Conservation (phyloP, 768 basidiomycete species). For the Lactarius akahatsu region DNA sequence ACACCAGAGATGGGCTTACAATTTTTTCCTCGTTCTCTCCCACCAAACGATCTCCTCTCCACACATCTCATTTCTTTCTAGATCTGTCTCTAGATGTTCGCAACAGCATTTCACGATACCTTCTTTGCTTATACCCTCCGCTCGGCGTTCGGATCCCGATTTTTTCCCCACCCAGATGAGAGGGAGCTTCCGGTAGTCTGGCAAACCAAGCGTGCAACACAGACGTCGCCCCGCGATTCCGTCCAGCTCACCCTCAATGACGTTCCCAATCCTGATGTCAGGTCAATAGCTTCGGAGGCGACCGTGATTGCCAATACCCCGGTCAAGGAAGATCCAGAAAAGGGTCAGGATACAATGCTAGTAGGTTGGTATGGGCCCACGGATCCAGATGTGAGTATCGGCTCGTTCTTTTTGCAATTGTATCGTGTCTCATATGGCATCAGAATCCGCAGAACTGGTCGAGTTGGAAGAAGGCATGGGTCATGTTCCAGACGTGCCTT, state of each 20-base stretch:
- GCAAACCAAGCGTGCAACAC: constrained; percentile 17
- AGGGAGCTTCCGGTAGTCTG: constrained; percentile 24
- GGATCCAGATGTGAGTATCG: constrained; percentile 26
- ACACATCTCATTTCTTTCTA: too few relatives aligned
- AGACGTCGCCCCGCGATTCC: constrained; percentile 12
- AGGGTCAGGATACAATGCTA: constrained; percentile 28
- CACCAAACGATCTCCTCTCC: background rate
- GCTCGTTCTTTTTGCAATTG: background rate
- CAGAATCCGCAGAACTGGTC: constrained; percentile 35
- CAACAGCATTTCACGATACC: constrained; percentile 33
- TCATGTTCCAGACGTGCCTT: constrained; percentile 37
- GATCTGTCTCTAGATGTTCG: constrained; percentile 1
- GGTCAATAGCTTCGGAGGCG: constrained; percentile 12
- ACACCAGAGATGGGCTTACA: constrained; percentile 3
- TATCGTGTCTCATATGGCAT: background rate
- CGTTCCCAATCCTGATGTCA: background rate
- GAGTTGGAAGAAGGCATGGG: constrained; percentile 33
- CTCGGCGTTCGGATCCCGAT: constrained; percentile 30
- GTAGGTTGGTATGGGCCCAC: constrained; percentile 34
- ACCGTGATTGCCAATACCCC: background rate
- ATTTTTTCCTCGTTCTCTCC: background rate
- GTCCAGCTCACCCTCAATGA: background rate
- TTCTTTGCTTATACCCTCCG: constrained; percentile 36
- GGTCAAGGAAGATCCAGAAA: constrained; percentile 12
- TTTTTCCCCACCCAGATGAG: constrained; percentile 30